Base-by-base conservation (phyloP, 1,284 basidiomycete species). In the Pterulicium gracile region DNA sequence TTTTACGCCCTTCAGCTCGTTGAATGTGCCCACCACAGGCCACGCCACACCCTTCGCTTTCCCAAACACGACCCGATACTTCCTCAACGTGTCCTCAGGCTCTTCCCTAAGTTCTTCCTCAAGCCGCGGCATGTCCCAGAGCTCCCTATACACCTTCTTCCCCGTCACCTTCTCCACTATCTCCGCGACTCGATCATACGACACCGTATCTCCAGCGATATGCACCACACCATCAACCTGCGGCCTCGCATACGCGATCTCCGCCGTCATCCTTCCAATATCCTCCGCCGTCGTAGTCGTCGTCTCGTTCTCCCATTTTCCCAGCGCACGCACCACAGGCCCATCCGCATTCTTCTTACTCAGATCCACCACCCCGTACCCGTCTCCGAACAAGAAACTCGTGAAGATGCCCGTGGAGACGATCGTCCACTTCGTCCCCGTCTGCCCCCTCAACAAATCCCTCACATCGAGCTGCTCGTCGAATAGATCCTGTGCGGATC, bases 381-480 rank as follows among this genome's bases (percentile, higher is more conserved):
- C 43, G 1, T 54, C 51, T 17, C 57, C 52, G 49, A 65, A 64
- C 20, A 65, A 49, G 48, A 60, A 64, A 27, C 50, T 54, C 20
- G 58, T 65, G 52, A 65, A 65, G 45, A 65, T 53, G 2, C 62
- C 62, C 1, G 63, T 64, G 36, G 58, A 60, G n/a, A 65, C 47
- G 46, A 65, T 62, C 10, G 57, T 56, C 63, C 62, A 64, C 21
- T 49, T 43, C 23, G 52, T 57, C 13, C 39, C 21, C 4, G 32
- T 44, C 47, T 64, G 60, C 4, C 24, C 47, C 3, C 62, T 54
- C 3, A 64, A 54, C 4, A 63, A 34, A n/a, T 49, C 56, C 1
- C 63, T 55, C 3, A 65, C 63, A 35, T 63, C 61, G 12, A 63
- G 55, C 52, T 64, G 62, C 51, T 65, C 63, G 43, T 62, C 60